Conservation (phyloP, 768 basidiomycete species). For the Russula virescens region DNA sequence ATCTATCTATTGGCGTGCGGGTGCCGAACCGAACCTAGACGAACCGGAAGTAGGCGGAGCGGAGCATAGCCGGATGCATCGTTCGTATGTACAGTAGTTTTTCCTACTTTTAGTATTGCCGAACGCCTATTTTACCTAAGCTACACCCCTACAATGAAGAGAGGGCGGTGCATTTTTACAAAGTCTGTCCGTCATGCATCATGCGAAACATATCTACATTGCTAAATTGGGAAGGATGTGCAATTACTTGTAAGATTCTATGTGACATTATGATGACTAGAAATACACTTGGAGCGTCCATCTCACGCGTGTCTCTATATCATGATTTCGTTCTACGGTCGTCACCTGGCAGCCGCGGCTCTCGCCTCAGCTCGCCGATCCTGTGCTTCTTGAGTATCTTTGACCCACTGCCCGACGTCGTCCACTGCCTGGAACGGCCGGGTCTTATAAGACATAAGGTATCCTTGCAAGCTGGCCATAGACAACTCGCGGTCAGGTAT, state of each 20-base stretch:
- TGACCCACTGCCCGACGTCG: constrained; percentile 44
- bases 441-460: constrained; percentile 63
- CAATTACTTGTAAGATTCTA: not conserved
- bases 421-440: constrained; percentile 51
- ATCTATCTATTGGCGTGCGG: too few relatives aligned
- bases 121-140: too few relatives aligned
- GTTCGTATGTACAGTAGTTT: too few relatives aligned
- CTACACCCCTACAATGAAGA: too few relatives aligned
- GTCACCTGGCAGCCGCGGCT: not conserved
- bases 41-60: too few relatives aligned
- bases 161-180: too few relatives aligned
- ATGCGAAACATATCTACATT: not conserved
- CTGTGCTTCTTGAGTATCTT: constrained; percentile 34
- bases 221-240: not conserved
- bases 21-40: too few relatives aligned
- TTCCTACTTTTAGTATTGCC: too few relatives aligned
- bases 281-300: not conserved
- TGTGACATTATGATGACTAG: not conserved
- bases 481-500: constrained; percentile 45
- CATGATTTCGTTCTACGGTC: not conserved
- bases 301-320: not conserved
- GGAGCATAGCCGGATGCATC: too few relatives aligned
- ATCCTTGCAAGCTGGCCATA: constrained; percentile 47
- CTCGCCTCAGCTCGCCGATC: constrained; percentile 24
- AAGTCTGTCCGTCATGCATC: not conserved